These are phyloP conservation scores for Aphanomyces euteiches DNA, from an alignment of 352 stramenopile genomes.

Conservation along the genomic window DNA sequence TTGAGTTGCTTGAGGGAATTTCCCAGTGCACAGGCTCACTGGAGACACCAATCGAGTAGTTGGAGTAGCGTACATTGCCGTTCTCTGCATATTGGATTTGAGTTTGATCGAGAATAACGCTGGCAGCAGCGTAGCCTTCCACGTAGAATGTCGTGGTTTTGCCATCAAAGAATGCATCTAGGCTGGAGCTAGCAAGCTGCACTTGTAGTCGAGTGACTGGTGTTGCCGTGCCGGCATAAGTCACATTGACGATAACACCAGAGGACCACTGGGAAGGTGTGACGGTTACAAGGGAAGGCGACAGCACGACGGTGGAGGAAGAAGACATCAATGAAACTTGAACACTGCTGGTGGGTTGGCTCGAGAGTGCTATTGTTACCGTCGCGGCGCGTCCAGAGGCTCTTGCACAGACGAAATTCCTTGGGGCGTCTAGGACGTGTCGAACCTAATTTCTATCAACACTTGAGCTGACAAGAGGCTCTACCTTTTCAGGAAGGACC, in stretches of 20 bases:
- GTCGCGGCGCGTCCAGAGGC: conserved; percentile 44
- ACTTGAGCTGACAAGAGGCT: conserved; percentile 30
- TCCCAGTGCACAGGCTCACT: conserved; percentile 72
- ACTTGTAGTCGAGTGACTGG: not conserved
- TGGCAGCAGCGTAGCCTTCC: not conserved
- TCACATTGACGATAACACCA: conserved; percentile 6
- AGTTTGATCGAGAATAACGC: conserved; percentile 16
- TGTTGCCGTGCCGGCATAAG: not conserved
- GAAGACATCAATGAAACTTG: conserved; percentile 38
- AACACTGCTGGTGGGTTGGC: conserved; percentile 43
- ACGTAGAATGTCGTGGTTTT: conserved; percentile 12
- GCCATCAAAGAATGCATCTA: conserved; percentile 4
- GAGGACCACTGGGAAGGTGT: conserved; percentile 12
- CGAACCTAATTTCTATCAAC: conserved; percentile 5
- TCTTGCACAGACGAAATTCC: conserved; percentile 43
- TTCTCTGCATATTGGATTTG: conserved; percentile 32
- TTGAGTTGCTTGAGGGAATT: conserved; percentile 1
- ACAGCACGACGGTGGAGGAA: not conserved
- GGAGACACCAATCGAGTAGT: conserved; percentile 43
- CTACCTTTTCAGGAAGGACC: conserved; percentile 40
- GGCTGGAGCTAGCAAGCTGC: conserved; percentile 15
- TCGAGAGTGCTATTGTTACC: conserved; percentile 41
- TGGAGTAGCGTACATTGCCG: conserved; percentile 4
- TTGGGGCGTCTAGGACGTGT: conserved; percentile 1
- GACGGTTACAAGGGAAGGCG: conserved; percentile 4